Evolutionary conservation across 2,329 filamentous ascomycete species (phyloP).

Genomic region (Colletotrichum navitas): DNA sequence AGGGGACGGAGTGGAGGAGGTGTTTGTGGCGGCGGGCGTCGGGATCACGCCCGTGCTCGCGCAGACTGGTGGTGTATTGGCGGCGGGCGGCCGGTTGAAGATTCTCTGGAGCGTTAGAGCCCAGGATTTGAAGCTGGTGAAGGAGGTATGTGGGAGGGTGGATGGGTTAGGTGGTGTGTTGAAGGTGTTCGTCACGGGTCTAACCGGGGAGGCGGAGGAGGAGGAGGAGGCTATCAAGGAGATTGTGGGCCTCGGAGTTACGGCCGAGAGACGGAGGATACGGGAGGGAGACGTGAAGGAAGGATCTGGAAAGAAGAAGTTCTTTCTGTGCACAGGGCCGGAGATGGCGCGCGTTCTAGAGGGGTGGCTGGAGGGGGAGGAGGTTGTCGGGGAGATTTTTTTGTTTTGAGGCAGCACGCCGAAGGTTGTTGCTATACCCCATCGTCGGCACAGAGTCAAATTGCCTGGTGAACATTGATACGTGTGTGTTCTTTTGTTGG

Average conservation of each 20-base stretch:
- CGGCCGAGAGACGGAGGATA: conserved; percentile 56
- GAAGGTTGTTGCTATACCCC: too few relatives aligned
- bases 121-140: conserved; percentile 72
- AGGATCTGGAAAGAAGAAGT: conserved; percentile 59
- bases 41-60: conserved; percentile 87
- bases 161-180: conserved; percentile 65
- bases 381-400: conserved; percentile 71
- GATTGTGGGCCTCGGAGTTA: conserved; percentile 52
- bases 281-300: conserved; percentile 54
- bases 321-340: conserved; percentile 63
- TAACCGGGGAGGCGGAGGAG: conserved; percentile 46
- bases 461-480: neutral
- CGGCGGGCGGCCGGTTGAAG: conserved; percentile 54
- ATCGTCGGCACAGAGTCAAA: neutral
- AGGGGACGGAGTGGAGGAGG: conserved; percentile 48
- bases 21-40: conserved; percentile 83
- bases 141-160: conserved; percentile 67
- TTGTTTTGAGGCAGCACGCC: conserved; percentile 60
- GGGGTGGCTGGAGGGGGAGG: conserved; percentile 67
- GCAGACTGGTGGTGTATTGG: conserved; percentile 67
- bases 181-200: conserved; percentile 74
- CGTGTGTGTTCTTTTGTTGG: neutral
- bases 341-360: conserved; percentile 56
- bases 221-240: conserved; percentile 52
- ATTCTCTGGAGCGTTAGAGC: conserved; percentile 77